Evolutionary conservation across 2,329 filamentous ascomycete species (phyloP), one percentile per base, ranked within the genome.

Genomic region (Scedosporium aurantiacum): DNA sequence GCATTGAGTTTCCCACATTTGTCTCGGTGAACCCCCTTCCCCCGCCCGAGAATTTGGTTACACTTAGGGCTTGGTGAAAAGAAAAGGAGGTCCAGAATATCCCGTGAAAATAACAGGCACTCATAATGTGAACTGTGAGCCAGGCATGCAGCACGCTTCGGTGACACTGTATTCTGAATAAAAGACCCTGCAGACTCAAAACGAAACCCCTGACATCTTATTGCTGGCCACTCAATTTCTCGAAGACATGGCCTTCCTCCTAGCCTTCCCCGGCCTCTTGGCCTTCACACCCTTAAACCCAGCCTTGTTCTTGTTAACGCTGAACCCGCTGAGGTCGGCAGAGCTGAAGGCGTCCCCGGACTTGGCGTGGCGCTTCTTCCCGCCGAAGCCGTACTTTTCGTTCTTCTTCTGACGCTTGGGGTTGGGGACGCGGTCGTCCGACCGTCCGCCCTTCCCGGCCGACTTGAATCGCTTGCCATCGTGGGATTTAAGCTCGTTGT

Each of bases 341-440:
- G 86, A 91, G 66, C 90, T 95, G 64, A 82, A 72, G 57, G 92
- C 91, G 74, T 97, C 92, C 67, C 91, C 91, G 64, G 91, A 96
- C 84, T 99, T 99, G 62, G 82, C 76, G 72, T 91, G 86, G 61
- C 88, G 82, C 82, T 99, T 99, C 85, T 96, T 97, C 68, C 94
- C 94, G 63, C 94, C 94, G 70, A 93, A 96, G 25, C 94, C 94
- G 73, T 87, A 97, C 78, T 96, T 97, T 66, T 89, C 83, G 72
- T 99, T 87, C 79, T 95, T 96, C 85, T 96, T 96, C 72, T 89
- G 84, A 63, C 94, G 87, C 80, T 97, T 97, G 65, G 72, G 69
- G 70, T 86, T 88, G 27, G 77, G 74, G 25, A 69, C 71, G 45
- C 72, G 69, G 16, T 64, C 67, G 50, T 66, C 67, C 62, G 75